phyloP scores from a whole-genome alignment of 305 asterid genomes.

The Ruellia speciosa region DNA sequence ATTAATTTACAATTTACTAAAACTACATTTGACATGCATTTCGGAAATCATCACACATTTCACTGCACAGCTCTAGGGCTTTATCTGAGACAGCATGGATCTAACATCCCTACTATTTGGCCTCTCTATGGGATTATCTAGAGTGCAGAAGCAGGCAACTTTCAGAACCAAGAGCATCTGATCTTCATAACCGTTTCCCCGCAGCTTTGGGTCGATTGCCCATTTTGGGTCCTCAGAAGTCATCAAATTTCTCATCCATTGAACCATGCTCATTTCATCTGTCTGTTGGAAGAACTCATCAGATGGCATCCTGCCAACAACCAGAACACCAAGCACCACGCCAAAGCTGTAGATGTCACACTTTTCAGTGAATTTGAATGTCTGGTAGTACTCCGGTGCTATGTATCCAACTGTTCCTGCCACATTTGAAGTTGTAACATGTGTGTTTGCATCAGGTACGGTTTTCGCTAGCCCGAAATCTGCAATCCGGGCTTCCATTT shows the following conservation, averaged over 20 bases:
- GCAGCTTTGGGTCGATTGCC: slow-evolving; percentile 51
- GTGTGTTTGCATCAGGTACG: slow-evolving; percentile 60
- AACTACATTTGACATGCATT: too few relatives aligned
- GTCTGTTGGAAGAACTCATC: slow-evolving; percentile 66
- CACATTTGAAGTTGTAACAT: slow-evolving; percentile 59
- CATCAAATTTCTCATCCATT: slow-evolving; percentile 77
- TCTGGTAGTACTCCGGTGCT: slow-evolving; percentile 79
- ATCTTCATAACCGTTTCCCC: slow-evolving; percentile 64
- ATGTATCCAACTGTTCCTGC: slow-evolving; percentile 82
- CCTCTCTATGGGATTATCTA: slow-evolving; percentile 80
- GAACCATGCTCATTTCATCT: slow-evolving; percentile 58
- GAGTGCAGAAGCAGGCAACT: slow-evolving; percentile 75
- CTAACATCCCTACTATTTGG: slow-evolving; percentile 63
- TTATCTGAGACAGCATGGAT: slow-evolving; percentile 40
- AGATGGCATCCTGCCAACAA: slow-evolving; percentile 65
- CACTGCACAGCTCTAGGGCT: slow-evolving; percentile 18
- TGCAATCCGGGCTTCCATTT: slow-evolving; percentile 77
- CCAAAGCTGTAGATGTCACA: slow-evolving; percentile 84
- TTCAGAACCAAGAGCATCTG: slow-evolving; percentile 80
- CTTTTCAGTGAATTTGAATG: slow-evolving; percentile 69
- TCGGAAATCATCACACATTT: background rate
- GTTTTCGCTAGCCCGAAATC: slow-evolving; percentile 83
- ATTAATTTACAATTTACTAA: background rate
- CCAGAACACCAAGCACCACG: slow-evolving; percentile 49
- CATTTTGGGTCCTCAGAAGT: slow-evolving; percentile 52